Evolutionary conservation across 306 rosid genomes (phyloP).

Genomic region (Vigna trinervia): DNA sequence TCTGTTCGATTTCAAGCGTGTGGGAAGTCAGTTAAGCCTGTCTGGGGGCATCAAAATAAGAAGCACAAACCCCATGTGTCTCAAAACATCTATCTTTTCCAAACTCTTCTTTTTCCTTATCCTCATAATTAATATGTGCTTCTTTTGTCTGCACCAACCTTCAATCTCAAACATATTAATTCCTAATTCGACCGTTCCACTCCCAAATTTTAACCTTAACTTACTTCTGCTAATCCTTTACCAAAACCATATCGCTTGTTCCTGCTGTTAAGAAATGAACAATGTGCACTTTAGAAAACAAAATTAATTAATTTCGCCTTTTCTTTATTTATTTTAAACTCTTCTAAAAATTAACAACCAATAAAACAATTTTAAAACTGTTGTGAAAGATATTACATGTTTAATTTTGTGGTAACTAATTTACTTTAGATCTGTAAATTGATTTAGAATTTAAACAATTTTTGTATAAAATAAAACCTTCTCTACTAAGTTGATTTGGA

Average conservation of each 20-base stretch:
- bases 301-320: no score
- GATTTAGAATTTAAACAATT: no score
- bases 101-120: background rate
- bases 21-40: conserved; percentile 57
- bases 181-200: background rate
- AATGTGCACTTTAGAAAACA: background rate
- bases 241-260: no score
- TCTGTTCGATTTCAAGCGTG: conserved; percentile 48
- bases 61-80: conserved; percentile 44
- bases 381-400: no score
- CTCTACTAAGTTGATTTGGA: no score
- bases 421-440: no score
- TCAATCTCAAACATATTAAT: background rate
- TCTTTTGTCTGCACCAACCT: background rate
- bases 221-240: background rate
- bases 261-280: background rate
- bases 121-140: background rate
- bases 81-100: conserved; percentile 52
- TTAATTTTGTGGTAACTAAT: no score
- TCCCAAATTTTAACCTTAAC: background rate
- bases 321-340: no score
- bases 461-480: no score
- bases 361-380: no score
- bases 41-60: conserved; percentile 53
- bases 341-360: background rate